Conservation (phyloP, 192 early-diverging fungal species). For the Chytriomyces confervae region DNA sequence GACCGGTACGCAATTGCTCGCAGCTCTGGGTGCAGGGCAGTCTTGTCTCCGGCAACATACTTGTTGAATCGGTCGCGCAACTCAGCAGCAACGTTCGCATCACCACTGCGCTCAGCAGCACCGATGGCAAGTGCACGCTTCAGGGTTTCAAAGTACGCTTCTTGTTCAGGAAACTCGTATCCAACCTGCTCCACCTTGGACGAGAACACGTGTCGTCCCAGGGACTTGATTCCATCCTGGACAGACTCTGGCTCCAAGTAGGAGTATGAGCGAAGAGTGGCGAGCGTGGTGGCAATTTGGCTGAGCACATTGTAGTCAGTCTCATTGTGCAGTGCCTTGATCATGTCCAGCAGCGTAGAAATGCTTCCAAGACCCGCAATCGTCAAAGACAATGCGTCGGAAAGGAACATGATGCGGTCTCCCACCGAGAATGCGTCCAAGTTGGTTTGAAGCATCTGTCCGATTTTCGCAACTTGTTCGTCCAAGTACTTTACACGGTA, state of each 20-base stretch:
- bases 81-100: conserved; percentile 45
- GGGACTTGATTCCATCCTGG: conserved; percentile 63
- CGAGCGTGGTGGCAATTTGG: conserved; percentile 68
- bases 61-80: conserved; percentile 53
- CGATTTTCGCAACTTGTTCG: conserved; percentile 42
- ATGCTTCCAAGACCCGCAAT: conserved; percentile 80
- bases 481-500: conserved; percentile 76
- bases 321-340: conserved; percentile 76
- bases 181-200: conserved; percentile 76
- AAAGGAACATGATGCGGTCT: conserved; percentile 84
- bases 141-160: conserved; percentile 76
- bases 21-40: conserved; percentile 69
- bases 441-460: conserved; percentile 56
- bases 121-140: conserved; percentile 79
- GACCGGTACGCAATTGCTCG: conserved; percentile 72
- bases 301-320: conserved; percentile 76
- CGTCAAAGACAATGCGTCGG: conserved; percentile 81
- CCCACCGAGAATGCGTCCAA: conserved; percentile 44
- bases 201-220: conserved; percentile 76
- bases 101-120: conserved; percentile 72
- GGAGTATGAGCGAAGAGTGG: conserved; percentile 67
- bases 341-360: conserved; percentile 73
- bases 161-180: conserved; percentile 72
- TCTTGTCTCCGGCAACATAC: conserved; percentile 67
- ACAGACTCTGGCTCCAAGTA: conserved; percentile 70